Percentiles rank a stretch among this genome's conserved stretches.
These are phyloP conservation scores for Pelargonium citronellum DNA, from an alignment of 441 rosid species.

Conservation along the genomic window DNA sequence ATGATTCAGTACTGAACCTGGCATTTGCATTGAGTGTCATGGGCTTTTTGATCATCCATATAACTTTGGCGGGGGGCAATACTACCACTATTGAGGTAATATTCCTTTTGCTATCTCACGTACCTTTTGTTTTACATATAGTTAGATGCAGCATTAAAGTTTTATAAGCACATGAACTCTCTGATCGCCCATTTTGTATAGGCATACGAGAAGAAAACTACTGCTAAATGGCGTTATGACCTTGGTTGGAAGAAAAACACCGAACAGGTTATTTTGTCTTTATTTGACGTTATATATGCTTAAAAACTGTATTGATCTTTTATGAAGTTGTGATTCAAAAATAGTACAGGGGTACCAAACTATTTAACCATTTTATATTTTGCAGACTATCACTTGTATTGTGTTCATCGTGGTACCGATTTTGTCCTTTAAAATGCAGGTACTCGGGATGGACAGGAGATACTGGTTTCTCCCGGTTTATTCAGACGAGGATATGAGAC, in stretches of 20 bases:
- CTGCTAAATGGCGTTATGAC: constrained; percentile 70
- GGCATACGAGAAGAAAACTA: constrained; percentile 78
- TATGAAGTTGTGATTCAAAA: not conserved
- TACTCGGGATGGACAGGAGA: constrained; percentile 64
- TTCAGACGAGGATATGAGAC: constrained; percentile 52
- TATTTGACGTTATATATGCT: not conserved
- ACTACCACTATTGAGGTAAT: constrained; percentile 85
- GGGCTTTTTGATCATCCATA: constrained; percentile 84
- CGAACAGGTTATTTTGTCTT: constrained; percentile 52
- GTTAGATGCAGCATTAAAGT: not conserved
- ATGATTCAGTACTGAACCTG: constrained; percentile 62
- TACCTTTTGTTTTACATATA: constrained; percentile 8
- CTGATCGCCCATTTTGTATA: constrained; percentile 22
- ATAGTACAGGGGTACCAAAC: not conserved
- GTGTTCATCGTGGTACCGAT: no score
- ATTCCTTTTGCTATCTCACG: constrained; percentile 9
- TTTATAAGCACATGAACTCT: not conserved
- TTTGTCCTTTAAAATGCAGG: constrained; percentile 25
- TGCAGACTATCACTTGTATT: no score
- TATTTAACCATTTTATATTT: no score
- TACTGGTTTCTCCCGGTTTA: constrained; percentile 79
- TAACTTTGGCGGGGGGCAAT: constrained; percentile 52
- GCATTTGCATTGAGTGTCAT: constrained; percentile 74
- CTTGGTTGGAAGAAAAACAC: constrained; percentile 80
- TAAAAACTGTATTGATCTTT: not conserved